Evolutionary conservation across 176 grass and related monocot species (phyloP), one percentile per base, ranked within the genome.

Genomic region (Avena atlantica): DNA sequence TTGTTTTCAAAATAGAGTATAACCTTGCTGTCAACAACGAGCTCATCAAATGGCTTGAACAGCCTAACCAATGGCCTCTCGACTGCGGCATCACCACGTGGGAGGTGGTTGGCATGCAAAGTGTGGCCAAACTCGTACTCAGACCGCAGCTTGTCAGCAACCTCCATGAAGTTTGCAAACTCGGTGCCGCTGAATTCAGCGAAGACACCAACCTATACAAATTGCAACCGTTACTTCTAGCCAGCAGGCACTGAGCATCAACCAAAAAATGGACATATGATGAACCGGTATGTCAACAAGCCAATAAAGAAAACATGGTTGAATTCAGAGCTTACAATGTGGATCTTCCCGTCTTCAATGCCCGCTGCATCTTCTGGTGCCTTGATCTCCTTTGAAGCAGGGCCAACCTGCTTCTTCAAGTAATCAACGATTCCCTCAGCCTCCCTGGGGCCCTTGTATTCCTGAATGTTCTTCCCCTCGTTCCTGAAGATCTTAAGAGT

Each of bases 401-500:
- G 97, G 31, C 94, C 97, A 81, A 90, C 94, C 89, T 96, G 94
- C 86, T 96, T 99, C 94, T 96, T 96, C 60, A 99, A 58, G 88
- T 99, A 96, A 0, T 94, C 90, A 59, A 96, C 87, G 59, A 99
- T 99, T 13, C 94, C 97, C 31, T 99, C 97, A 67, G 97, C 83
- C 68, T 99, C 92, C 79, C 97, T 85, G 1, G 94, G 94, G 36
- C 97, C 97, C 87, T 99, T 99, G 87, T 96, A 99, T 2, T 99
- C 97, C 87, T 93, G 90, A 23, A 94, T 83, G 83, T 55, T 90
- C 60, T 89, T 87, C 5, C 97, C 97, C 36, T 91, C 57, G 73
- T 93, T 96, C 89, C 92, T 94, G 73, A 99, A 86, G 65, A 99
- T 99, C 89, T 99, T 99, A 8, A 99, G 82, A 58, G 97, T 99